Evolutionary conservation across 495 filamentous ascomycete species (phyloP), one percentile per base, ranked within the genome.

Genomic region (Lineolata rhizophorae): DNA sequence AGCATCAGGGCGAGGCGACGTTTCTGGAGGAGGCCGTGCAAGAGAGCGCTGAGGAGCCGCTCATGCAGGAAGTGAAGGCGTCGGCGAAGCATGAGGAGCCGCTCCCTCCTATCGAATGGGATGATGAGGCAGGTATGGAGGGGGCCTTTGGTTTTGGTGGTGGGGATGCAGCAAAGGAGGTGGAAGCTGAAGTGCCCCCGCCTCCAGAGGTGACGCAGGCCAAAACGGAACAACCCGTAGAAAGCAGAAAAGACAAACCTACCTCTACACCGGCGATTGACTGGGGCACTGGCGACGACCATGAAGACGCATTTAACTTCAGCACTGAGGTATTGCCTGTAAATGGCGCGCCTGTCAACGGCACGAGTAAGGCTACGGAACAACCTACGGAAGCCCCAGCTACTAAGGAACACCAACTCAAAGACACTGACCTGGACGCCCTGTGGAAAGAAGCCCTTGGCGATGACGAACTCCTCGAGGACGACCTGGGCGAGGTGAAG

Each of bases 391-490:
- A 26, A 26, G 12, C 22, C 22, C 12, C 22, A 8, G 22, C 8
- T 8, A 8, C 22, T 26, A 8, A 26, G 12, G 8, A 8, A 9
- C 8, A 30, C 9, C 10, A 8, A 16, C 28, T 16, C 9, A 17
- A 30, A 16, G 28, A 70, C 25, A 60, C 62, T 18, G 74, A 87
- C 41, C 51, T 87, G 4, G n/a, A n/a, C n/a, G 76, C 75, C 2
- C 67, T 72, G 39, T 94, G 87, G 87, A 60, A 81, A 42, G 78
- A 72, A 27, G 76, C 77, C 36, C 60, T 94, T 41, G 76, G 54
- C 20, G 74, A 70, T 25, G 83, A 87, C 41, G 79, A 85, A 33
- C 58, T 80, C 14, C 52, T 83, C 29, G 76, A 76, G 28, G 64
- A 71, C 4, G 67, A 72, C 32, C n/a, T n/a, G n/a, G n/a, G n/a